Base-by-base conservation (phyloP, 148 eudicot genomes). In the Vaccinium vitisidaea region DNA sequence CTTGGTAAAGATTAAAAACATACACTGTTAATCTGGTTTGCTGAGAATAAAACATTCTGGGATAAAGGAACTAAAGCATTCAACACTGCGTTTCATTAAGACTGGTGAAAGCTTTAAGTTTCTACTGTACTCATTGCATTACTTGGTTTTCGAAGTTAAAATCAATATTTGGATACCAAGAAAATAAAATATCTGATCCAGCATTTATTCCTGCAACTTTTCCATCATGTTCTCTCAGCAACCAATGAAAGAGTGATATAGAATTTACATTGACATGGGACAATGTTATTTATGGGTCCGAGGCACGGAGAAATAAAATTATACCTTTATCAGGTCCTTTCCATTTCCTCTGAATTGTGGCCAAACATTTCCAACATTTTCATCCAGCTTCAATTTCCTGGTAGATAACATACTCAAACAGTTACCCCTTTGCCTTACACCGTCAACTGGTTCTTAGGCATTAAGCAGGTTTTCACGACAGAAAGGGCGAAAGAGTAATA, bases 321-420 rank as follows among this genome's bases (percentile, higher is more conserved):
- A 27, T 69, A 96, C 99, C 96, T 94, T 97, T 87, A 97, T 94
- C 49, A 80, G 80, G 75, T 95, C 95, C 86, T 97, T 97, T 11
- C 91, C 91, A 77, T 92, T 93, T 83, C 92, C 88, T 80, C 91
- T 90, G 87, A 97, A 97, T 76, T 92, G 98, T 73, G 95, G 98
- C 99, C 99, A 97, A 36, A 95, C 85, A 86, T 92, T 89, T 85
- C 92, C 92, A 75, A 97, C 90, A 86, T 89, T 94, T 83, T 97
- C 99, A 61, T 95, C 98, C 69, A 92, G 92, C 89, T 87, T 93
- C 87, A 97, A 86, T 89, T 97, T 97, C 91, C 99, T 97, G 93
- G 25, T 23, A 75, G 71, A 55, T 54, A 32, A 73, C 63, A 46
- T 5, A 80, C 80, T 81, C 70, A 52, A 82, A 16, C 36, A 81